Evolutionary conservation across 495 filamentous ascomycete genomes (phyloP).

Genomic region (Neohortaea acidophila): DNA sequence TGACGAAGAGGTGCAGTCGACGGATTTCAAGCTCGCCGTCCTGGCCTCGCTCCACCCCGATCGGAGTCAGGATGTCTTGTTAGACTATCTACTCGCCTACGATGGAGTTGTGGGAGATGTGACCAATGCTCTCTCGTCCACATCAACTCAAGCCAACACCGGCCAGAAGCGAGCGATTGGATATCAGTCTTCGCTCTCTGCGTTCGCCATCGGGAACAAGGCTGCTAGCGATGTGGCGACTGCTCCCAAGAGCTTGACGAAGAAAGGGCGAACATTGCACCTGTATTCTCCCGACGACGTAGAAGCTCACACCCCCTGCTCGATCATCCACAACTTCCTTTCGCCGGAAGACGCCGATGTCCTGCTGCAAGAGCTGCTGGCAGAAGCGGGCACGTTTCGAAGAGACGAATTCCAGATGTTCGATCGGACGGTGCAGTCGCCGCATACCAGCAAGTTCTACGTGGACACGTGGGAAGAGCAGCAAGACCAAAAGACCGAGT

Average conservation of each 20-base stretch:
- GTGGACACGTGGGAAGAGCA: conserved; percentile 50
- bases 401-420: conserved; percentile 70
- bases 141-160: conserved; percentile 17
- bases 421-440: conserved; percentile 63
- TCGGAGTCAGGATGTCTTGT: conserved; percentile 39
- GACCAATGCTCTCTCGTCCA: conserved; percentile 34
- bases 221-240: neutral
- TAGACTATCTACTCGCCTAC: conserved; percentile 63
- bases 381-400: conserved; percentile 59
- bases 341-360: conserved; percentile 50
- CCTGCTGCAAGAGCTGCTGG: conserved; percentile 59
- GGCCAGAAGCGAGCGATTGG: conserved; percentile 30
- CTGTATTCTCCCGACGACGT: conserved; percentile 68
- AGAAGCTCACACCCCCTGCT: conserved; percentile 67
- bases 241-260: conserved; percentile 36
- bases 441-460: conserved; percentile 70
- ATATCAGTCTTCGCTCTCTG: conserved; percentile 42
- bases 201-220: conserved; percentile 8
- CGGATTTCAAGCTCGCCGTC: conserved; percentile 75
- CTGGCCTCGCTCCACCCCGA: conserved; percentile 63
- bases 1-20: conserved; percentile 49
- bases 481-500: conserved; percentile 53
- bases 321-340: conserved; percentile 83
- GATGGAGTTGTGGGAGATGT: conserved; percentile 61
- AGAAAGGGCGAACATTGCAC: conserved; percentile 68